Evolutionary conservation across 768 basidiomycete genomes (phyloP), one percentile per base, ranked within the genome.

Genomic region (Leucocoprinus leucothites): DNA sequence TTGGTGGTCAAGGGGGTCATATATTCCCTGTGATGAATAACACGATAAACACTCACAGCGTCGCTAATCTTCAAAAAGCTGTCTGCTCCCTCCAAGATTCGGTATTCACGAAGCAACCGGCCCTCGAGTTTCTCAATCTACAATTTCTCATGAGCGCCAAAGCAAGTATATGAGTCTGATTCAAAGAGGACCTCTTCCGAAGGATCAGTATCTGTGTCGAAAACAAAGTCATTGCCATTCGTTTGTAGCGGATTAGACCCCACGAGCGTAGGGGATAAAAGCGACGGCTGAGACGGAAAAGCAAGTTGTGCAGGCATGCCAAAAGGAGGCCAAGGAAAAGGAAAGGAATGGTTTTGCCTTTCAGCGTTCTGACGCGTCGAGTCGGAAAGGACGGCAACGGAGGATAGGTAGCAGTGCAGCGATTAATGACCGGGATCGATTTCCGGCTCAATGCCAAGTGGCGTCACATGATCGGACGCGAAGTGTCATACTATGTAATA

Each of bases 21-120:
- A 63, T 26, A 43, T 44, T 18, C 9, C 22, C 25, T 35, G 14
- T 3, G 28, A 8, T 24, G 28, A 19, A 31, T 31, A 5, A 11
- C 31, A 11, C 31, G 31, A 31, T 31, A 51, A 35, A 36, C 9
- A 69, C 75, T 62, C 56, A 85, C 86, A 44, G 75, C 75, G 38
- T 84, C 64, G 28, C 77, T 71, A 71, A 90, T 86, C 61, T 84
- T 84, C 13, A 97, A 74, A 58, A 98, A 78, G 61, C 89, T 94
- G 74, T 95, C 92, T 0, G 94, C 94, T 9, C 94, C 94, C 68
- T 94, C 93, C 67, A 85, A 92, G 58, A 97, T 92, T 52, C 88
- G 79, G 58, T 82, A 84, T 71, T 94, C 87, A 57, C 89, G 78
- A 51, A 82, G 81, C 18, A 95, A 75, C 63, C 85, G 83, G 51